Base-by-base conservation (phyloP, 2,329 filamentous ascomycete genomes). In the Monosporascus sp. region DNA sequence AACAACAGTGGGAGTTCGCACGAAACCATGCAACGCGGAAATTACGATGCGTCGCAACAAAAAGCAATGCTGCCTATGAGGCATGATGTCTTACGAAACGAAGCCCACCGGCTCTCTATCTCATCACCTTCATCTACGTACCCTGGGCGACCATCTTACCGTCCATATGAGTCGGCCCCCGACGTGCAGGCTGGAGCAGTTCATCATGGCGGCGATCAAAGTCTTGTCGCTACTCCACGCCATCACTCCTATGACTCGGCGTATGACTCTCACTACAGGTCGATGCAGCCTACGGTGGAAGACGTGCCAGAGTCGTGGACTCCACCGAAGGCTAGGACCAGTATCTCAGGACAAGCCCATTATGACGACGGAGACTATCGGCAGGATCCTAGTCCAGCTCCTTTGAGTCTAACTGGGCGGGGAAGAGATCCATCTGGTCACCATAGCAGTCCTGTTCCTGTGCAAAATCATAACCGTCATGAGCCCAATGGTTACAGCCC, bases 231-330 rank as follows among this genome's bases (percentile, higher is more conserved):
- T 1, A 67, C 70, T 1, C 70, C 73, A 2, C 73, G 75, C 41
- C 77, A 81, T 50, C 72, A 77, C 51, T 78, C 80, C 1, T 79
- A 80, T 52, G 80, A 84, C 55, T 63, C 68, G 27, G 65, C 65
- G 18, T 77, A 73, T 60, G 78, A 77, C 50, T 61, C 67, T 38
- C 75, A 75, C 41, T 70, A 73, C 61, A 73, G 74, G 53, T 75
- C 77, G 1, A 78, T 83, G 79, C 83, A 84, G 60, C 81, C 79
- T 3, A 85, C 79, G 6, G 82, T 83, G 6, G 84, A 87, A 62
- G 84, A 87, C 57, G 81, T 78, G 6, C 82, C 83, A 4, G 82
- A 84, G 48, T 78, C 79, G 1, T 69, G 67, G 67, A 68, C 65
- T 11, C 67, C 67, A 8, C 67, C 67, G 11, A 64, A 57, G 45